phyloP scores from a whole-genome alignment of 1,139 yeast species.

The Torulaspora pretoriensis region DNA sequence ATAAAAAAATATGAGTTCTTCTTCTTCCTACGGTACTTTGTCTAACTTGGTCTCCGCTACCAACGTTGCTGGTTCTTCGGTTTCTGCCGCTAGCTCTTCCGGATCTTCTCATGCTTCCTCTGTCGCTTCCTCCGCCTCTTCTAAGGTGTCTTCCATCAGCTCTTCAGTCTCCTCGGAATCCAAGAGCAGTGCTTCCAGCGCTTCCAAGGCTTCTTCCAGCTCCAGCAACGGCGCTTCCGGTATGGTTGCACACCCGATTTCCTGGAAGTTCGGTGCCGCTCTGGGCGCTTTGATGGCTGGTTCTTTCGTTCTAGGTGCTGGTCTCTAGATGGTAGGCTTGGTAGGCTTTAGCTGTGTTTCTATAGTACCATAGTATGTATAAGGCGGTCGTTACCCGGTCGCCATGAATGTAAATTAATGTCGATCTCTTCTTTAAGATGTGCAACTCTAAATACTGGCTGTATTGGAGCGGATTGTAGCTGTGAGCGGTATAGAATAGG shows the following conservation, averaged over 20 bases:
- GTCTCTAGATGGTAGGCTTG: conserved; percentile 16
- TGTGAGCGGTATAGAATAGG: no score
- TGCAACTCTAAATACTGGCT: not conserved
- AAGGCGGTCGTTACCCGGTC: not conserved
- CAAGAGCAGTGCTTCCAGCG: conserved; percentile 4
- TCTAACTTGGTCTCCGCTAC: conserved; percentile 14
- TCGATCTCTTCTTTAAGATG: not conserved
- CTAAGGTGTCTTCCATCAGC: conserved; percentile 7
- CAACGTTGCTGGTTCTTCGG: conserved; percentile 15
- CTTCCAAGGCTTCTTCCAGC: conserved; percentile 9
- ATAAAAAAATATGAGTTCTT: not conserved
- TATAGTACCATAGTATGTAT: not conserved
- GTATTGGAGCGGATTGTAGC: no score
- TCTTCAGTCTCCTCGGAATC: conserved; percentile 9
- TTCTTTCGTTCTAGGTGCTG: conserved; percentile 34
- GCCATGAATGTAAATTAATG: not conserved
- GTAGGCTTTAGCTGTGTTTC: not conserved
- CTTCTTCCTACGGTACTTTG: conserved; percentile 23
- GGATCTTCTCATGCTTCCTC: conserved; percentile 7
- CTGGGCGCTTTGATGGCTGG: conserved; percentile 32
- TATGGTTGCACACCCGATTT: conserved; percentile 34
- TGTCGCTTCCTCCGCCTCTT: conserved; percentile 7
- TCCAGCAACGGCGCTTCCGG: conserved; percentile 25
- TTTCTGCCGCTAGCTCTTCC: conserved; percentile 13
- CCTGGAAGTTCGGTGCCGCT: conserved; percentile 34